Percentiles rank a stretch among this genome's conserved stretches.
Conservation (phyloP, 805 yeast genomes). For the Candida berthetii region DNA sequence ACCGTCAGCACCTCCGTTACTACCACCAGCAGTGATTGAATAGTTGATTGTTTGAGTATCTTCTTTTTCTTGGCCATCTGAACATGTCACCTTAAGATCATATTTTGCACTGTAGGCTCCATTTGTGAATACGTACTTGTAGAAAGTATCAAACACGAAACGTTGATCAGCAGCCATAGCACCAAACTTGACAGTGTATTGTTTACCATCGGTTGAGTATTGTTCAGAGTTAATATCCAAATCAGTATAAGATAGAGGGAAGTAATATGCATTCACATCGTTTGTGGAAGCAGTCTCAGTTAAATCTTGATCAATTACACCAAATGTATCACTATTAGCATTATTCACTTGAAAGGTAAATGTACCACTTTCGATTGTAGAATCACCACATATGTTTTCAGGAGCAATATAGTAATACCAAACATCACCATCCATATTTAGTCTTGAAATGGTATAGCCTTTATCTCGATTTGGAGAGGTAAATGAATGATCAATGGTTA, state of each 20-base stretch:
- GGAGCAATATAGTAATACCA: constrained; percentile 7
- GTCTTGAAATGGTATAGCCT: background rate
- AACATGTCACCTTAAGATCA: background rate
- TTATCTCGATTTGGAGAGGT: too few species aligned
- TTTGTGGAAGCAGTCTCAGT: background rate
- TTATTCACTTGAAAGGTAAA: constrained; percentile 1
- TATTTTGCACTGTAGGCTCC: too few species aligned
- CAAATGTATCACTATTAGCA: too few species aligned
- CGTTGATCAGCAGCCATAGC: constrained; percentile 5
- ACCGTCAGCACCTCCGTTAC: constrained; percentile 1
- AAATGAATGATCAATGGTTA: too few species aligned
- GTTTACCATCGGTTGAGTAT: background rate
- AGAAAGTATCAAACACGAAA: constrained; percentile 3
- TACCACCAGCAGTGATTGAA: constrained; percentile 2
- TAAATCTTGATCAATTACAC: too few species aligned
- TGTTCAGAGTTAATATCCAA: background rate
- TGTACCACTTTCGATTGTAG: constrained; percentile 4
- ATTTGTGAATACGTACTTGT: too few species aligned
- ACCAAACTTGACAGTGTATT: constrained; percentile 3
- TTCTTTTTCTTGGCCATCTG: background rate
- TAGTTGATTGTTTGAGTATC: background rate
- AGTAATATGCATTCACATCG: background rate
- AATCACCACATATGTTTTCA: constrained; percentile 1
- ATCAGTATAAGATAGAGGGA: background rate
- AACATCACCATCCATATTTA: constrained; percentile 10